A percentile compares a stretch with the other conserved stretches of the same genome.
These are phyloP conservation scores for Venturiaceae sp. DNA, from an alignment of 2,329 filamentous ascomycete species.

Conservation along the genomic window DNA sequence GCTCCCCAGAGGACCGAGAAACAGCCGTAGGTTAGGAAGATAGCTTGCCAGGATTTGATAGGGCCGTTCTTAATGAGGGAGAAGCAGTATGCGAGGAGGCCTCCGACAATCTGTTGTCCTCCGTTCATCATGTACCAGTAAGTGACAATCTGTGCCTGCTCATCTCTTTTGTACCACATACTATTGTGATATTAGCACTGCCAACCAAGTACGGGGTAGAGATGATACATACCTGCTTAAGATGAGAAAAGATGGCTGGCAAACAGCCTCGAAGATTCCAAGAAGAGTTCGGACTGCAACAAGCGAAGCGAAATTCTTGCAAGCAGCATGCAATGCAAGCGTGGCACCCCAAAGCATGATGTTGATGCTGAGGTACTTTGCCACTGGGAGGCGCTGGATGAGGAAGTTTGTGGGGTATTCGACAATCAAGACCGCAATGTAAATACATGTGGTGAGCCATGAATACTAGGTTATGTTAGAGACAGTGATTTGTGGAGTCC, in stretches of 20 bases:
- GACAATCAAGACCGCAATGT: slow-evolving; percentile 59
- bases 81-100: slow-evolving; percentile 51
- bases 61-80: slow-evolving; percentile 32
- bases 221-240: slow-evolving; percentile 35
- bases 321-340: slow-evolving; percentile 52
- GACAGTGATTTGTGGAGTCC: neutral
- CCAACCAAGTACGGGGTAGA: neutral
- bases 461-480: slow-evolving; percentile 40
- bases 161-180: slow-evolving; percentile 63
- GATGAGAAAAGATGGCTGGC: slow-evolving; percentile 58
- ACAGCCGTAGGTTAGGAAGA: slow-evolving; percentile 58
- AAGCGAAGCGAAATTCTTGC: slow-evolving; percentile 49
- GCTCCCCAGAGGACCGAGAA: slow-evolving; percentile 54
- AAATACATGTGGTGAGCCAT: slow-evolving; percentile 67
- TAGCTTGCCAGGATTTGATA: slow-evolving; percentile 57
- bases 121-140: slow-evolving; percentile 74
- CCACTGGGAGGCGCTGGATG: slow-evolving; percentile 55
- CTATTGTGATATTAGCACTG: neutral
- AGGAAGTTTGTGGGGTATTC: slow-evolving; percentile 64
- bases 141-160: slow-evolving; percentile 56
- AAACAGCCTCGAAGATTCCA: slow-evolving; percentile 61
- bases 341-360: slow-evolving; percentile 55
- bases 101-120: slow-evolving; percentile 61
- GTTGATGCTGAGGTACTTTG: slow-evolving; percentile 55
- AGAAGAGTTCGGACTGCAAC: slow-evolving; percentile 54